Percentiles rank a stretch among this genome's conserved stretches.
phyloP scores from a whole-genome alignment of 169 alveolate species.

The Sarcocystis neurona region DNA sequence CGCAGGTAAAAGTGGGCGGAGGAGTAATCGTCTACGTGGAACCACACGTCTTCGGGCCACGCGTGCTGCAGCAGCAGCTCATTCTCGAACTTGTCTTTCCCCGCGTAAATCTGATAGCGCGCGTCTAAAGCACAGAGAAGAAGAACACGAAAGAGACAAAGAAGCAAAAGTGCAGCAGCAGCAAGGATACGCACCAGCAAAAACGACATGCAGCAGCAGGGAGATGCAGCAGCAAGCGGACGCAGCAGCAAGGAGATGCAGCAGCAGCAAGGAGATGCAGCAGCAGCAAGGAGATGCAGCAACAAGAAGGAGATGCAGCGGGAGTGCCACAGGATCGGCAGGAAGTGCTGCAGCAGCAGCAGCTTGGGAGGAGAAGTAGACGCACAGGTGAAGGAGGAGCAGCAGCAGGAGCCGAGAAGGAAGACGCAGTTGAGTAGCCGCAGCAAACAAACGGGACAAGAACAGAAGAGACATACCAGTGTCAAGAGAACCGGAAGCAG shows the following conservation, averaged over 20 bases:
- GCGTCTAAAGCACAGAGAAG: conserved; percentile 17
- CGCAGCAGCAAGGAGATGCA: too few relatives aligned
- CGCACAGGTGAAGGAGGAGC: background rate
- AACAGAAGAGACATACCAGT: background rate
- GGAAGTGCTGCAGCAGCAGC: background rate
- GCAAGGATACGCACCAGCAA: too few relatives aligned
- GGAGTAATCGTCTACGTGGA: conserved; percentile 82
- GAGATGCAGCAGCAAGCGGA: too few relatives aligned
- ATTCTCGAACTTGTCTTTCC: conserved; percentile 85
- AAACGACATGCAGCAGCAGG: too few relatives aligned
- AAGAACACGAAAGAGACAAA: background rate
- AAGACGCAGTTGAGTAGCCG: too few relatives aligned
- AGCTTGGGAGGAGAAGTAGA: background rate
- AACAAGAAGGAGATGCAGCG: background rate
- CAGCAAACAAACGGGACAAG: too few relatives aligned
- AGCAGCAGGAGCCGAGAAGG: background rate
- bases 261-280: too few relatives aligned
- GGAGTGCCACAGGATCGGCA: background rate
- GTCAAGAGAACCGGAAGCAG: background rate
- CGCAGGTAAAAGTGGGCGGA: conserved; percentile 86
- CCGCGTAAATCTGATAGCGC: conserved; percentile 66
- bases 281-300: too few relatives aligned
- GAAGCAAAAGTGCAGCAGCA: background rate
- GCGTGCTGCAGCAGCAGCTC: conserved; percentile 82
- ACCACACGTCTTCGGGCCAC: conserved; percentile 84